Conservation (phyloP, 768 basidiomycete genomes). For the Gloeopeniophorella convolvens region DNA sequence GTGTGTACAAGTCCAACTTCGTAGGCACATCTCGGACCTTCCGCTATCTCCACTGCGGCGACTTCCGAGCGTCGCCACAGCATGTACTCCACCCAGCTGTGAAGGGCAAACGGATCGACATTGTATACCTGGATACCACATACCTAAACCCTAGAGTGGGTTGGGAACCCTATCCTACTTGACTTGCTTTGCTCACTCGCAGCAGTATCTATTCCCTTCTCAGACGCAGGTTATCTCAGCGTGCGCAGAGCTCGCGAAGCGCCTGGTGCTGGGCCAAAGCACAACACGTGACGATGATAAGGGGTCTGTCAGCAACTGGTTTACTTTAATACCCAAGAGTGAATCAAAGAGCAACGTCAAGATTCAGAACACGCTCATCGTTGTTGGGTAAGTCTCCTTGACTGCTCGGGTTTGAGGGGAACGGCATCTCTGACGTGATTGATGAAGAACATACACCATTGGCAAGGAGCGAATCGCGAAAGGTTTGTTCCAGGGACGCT, state of each 20-base stretch:
- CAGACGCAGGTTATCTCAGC: constrained; percentile 93
- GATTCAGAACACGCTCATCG: constrained; percentile 44
- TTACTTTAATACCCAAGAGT: constrained; percentile 29
- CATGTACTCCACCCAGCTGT: constrained; percentile 84
- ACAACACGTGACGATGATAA: constrained; percentile 24
- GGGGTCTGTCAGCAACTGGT: constrained; percentile 47
- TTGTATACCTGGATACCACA: constrained; percentile 93
- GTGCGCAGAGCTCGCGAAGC: constrained; percentile 75
- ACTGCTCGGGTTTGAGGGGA: background rate
- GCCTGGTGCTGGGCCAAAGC: constrained; percentile 40
- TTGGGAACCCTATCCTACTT: background rate
- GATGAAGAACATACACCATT: constrained; percentile 82
- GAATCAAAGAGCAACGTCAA: constrained; percentile 34
- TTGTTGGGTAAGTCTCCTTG: constrained; percentile 55
- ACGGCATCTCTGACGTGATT: background rate
- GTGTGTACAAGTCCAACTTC: constrained; percentile 58
- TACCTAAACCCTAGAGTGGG: constrained; percentile 80
- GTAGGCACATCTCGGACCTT: constrained; percentile 67
- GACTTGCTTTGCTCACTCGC: background rate
- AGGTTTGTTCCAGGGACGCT: constrained; percentile 40
- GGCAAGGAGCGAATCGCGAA: constrained; percentile 98
- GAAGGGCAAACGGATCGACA: constrained; percentile 74
- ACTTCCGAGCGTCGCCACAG: constrained; percentile 82
- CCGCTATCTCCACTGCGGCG: constrained; percentile 94
- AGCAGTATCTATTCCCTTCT: constrained; percentile 89